A percentile compares a stretch with the other conserved stretches of the same genome.
Conservation (phyloP, 225 moss, liverwort and hornwort species). For the Physcomitrellopsis africana region DNA sequence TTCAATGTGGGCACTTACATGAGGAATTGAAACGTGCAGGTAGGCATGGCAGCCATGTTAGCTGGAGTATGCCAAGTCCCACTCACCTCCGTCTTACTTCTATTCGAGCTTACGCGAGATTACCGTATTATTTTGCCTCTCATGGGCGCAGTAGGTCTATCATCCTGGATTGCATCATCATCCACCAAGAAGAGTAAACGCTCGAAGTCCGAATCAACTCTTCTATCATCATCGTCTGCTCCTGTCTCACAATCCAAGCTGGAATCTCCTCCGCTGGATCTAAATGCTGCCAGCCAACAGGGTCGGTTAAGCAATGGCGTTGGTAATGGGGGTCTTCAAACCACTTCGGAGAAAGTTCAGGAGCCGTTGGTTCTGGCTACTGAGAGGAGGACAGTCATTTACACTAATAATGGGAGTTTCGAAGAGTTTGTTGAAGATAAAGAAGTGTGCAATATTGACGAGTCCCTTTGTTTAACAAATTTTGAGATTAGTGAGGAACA, state of each 20-base stretch:
- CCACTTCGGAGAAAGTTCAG: conserved; percentile 20
- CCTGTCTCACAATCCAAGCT: conserved; percentile 20
- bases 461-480: conserved; percentile 50
- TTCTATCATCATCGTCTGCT: conserved; percentile 25
- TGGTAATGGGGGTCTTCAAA: conserved; percentile 48
- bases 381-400: conserved; percentile 33
- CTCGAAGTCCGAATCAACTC: conserved; percentile 45
- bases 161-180: conserved; percentile 93
- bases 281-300: conserved; percentile 22
- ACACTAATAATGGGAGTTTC: conserved; percentile 23
- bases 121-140: conserved; percentile 96
- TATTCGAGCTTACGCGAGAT: conserved; percentile 95
- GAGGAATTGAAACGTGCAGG: conserved; percentile 50
- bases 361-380: conserved; percentile 26
- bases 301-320: conserved; percentile 27
- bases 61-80: conserved; percentile 99
- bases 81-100: conserved; percentile 83
- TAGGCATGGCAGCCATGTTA: conserved; percentile 97
- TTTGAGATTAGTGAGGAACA: conserved; percentile 64
- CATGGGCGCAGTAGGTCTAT: conserved; percentile 95
- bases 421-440: conserved; percentile 46
- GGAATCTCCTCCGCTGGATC: conserved; percentile 34
- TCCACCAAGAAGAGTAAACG: conserved; percentile 57
- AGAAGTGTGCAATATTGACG: conserved; percentile 66
- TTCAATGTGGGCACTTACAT: conserved; percentile 20